Evolutionary conservation across 2,329 filamentous ascomycete species (phyloP), one percentile per base, ranked within the genome.

Genomic region (Diaporthe destruens): DNA sequence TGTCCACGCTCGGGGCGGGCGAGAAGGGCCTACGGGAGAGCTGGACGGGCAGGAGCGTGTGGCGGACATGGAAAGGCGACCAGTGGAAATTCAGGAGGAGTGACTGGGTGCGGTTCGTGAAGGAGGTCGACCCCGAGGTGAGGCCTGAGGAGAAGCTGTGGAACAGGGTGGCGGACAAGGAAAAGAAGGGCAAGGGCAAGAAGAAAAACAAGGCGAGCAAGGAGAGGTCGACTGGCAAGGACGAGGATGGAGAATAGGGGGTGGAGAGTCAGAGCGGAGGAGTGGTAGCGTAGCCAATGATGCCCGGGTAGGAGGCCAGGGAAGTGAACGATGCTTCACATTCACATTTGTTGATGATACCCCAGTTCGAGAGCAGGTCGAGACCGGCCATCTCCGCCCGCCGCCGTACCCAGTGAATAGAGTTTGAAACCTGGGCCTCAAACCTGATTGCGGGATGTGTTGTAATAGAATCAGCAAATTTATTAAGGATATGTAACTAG

Each of bases 91-190:
- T 85, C 61, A 81, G 85, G 54, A 80, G 85, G 63, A 79, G 82
- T 20, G 88, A 90, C 63, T 91, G 89, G 89, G 86, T 88, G 74
- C 77, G 81, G 3, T 90, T 88, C 87, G 86, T 86, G 73, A 89
- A 87, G 80, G 87, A 88, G 75, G 82, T 85, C 18, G 83, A 85
- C 75, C 78, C 79, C 0, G 80, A 81, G 49, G 51, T 71, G 5
- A 71, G 32, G 51, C 59, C 70, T 16, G 72, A 72, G 47, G 69
- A 72, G 53, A 72, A 71, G 59, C 39, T 74, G 25, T 73, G 75
- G 59, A 71, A 57, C 53, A 54, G 69, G 32, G 63, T 69, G 20
- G 71, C 55, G 14, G 73, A 68, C 56, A 72, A 71, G 67, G 72
- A 73, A 44, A 55, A 53, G 71, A 32, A 1, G 71, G 32, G 1